Conservation (phyloP, 1,284 basidiomycete species). For the Fomitopsis schrenkii region DNA sequence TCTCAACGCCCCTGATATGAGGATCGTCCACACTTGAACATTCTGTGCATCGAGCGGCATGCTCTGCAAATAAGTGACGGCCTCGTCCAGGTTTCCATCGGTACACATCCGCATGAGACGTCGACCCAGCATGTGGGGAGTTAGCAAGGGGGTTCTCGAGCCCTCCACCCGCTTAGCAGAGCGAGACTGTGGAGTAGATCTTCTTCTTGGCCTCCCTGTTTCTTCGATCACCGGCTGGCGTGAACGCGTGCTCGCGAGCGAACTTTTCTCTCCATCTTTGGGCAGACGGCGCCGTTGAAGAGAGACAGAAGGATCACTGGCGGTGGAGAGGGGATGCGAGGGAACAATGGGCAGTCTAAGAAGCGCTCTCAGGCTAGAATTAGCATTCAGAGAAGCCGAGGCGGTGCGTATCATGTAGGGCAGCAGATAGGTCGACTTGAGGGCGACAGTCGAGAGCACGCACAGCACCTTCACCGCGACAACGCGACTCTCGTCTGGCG, state of each 20-base stretch:
- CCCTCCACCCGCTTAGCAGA: not conserved
- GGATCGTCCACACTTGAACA: constrained; percentile 67
- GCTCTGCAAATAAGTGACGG: constrained; percentile 56
- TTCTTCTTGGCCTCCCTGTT: too few species aligned
- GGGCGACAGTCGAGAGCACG: too few species aligned
- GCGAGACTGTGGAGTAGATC: too few species aligned
- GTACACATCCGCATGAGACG: constrained; percentile 54
- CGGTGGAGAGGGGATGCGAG: not conserved
- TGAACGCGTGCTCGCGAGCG: too few species aligned
- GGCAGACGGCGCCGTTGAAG: too few species aligned
- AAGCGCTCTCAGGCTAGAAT: not conserved
- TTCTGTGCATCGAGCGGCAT: constrained; percentile 69
- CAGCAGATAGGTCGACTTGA: not conserved
- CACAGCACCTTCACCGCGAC: too few species aligned
- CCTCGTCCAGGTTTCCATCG: constrained; percentile 50
- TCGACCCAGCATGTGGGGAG: constrained; percentile 54
- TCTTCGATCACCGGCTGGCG: not conserved
- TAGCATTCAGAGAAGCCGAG: not conserved
- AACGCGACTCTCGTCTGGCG: not conserved
- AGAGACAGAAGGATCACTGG: not conserved
- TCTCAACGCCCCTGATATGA: constrained; percentile 59
- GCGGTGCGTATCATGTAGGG: not conserved
- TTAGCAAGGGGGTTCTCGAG: constrained; percentile 32
- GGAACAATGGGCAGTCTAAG: not conserved
- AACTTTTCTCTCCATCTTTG: too few species aligned